phyloP scores from a whole-genome alignment of 768 basidiomycete genomes.

The Rhodotorula kratochvilovae region DNA sequence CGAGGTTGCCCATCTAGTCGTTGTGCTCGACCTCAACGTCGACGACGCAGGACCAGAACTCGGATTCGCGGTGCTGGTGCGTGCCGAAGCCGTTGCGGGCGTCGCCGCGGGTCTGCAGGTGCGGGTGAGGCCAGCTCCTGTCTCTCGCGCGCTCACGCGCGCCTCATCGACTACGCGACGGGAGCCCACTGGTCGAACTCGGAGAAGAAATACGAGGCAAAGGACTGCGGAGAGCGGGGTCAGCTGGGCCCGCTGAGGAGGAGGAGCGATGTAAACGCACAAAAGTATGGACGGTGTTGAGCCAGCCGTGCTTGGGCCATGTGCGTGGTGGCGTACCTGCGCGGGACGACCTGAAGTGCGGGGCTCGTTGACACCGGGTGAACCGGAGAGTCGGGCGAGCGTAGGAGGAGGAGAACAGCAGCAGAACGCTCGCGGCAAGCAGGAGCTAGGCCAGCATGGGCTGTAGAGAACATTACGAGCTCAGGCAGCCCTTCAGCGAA shows the following conservation, averaged over 20 bases:
- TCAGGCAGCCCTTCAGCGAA: no score
- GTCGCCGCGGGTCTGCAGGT: constrained; percentile 62
- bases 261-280: constrained; percentile 55
- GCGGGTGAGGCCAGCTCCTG: not conserved
- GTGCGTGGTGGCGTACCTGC: constrained; percentile 64
- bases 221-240: constrained; percentile 33
- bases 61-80: constrained; percentile 57
- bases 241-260: constrained; percentile 46
- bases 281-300: constrained; percentile 83
- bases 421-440: not conserved
- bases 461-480: no score
- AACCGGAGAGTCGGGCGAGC: not conserved
- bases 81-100: constrained; percentile 75
- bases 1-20: constrained; percentile 87
- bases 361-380: not conserved
- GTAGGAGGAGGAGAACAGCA: not conserved
- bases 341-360: constrained; percentile 43
- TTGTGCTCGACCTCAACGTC: constrained; percentile 73
- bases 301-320: constrained; percentile 74
- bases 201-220: constrained; percentile 59
- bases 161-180: constrained; percentile 81
- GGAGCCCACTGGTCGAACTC: constrained; percentile 60
- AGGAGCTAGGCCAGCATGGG: not conserved
- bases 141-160: not conserved
- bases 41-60: constrained; percentile 87